Evolutionary conservation across 495 filamentous ascomycete genomes (phyloP), one percentile per base, ranked within the genome.

Genomic region (Amorphotheca resinae): DNA sequence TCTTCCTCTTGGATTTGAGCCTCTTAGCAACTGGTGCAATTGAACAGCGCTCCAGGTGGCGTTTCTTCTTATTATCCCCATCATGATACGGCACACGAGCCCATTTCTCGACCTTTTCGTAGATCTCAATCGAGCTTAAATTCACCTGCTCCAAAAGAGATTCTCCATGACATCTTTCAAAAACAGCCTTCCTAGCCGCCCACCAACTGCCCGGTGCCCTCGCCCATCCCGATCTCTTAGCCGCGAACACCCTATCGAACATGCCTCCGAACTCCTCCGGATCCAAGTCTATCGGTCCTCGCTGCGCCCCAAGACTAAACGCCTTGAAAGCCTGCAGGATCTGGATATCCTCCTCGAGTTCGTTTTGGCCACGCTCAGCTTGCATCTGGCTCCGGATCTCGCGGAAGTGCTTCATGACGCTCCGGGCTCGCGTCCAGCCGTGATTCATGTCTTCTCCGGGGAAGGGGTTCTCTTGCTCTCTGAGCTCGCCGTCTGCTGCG

Each of bases 131-230:
- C 5, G 11, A 28, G 11, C 11, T 28, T 11, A 11, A 5, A 5
- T 5, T 28, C 5, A 28, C 11, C 25, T 28, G 25, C 25, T 11
- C 5, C 25, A 28, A 28, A 5, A 28, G 5, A 28, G 25, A 11
- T 11, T 28, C 11, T 28, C 25, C 25, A 5, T 28, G 25, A 5
- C 25, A 28, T 28, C 11, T 28, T 28, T 20, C 42, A 15, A 43
- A 41, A 2, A 48, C 20, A 11, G 34, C 31, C 30, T 46, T 44
- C 37, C 36, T 43, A 4, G n/a, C 20, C 9, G 16, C 30, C 42
- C 50, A 41, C 49, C 49, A 52, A 20, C 20, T 44, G 0, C 45
- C 42, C 4, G 42, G 42, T 22, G 21, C 22, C 5, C 50, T 12
- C 2, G 6, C 20, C 45, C 41, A 42, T 2, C 25, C 28, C 9